A percentile compares a stretch with the other conserved stretches of the same genome.
Conservation (phyloP, 371 early-diverging fungal genomes). For the Fennellomyces sp. region DNA sequence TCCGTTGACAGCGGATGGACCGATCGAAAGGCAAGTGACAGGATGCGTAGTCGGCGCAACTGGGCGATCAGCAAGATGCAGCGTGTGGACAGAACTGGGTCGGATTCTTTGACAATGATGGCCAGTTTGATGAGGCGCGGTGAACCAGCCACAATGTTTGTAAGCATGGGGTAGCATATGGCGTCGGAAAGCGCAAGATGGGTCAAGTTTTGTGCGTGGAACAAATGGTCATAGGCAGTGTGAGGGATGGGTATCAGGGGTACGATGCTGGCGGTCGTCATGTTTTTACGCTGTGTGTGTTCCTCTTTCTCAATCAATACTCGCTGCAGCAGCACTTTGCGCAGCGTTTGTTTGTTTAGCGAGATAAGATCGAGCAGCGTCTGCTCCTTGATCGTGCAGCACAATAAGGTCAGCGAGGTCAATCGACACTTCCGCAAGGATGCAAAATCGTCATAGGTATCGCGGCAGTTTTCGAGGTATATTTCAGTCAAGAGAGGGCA, state of each 20-base stretch:
- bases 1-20: slow-evolving; percentile 24
- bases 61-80: slow-evolving; percentile 18
- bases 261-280: slow-evolving; percentile 16
- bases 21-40: slow-evolving; percentile 41
- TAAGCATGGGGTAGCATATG: slow-evolving; percentile 21
- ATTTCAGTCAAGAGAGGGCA: slow-evolving; percentile 40
- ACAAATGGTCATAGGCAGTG: slow-evolving; percentile 14
- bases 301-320: slow-evolving; percentile 31
- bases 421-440: slow-evolving; percentile 29
- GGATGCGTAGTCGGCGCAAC: slow-evolving; percentile 20
- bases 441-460: slow-evolving; percentile 47
- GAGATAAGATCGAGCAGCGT: slow-evolving; percentile 25
- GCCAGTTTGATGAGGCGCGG: slow-evolving; percentile 36
- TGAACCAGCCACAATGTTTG: slow-evolving; percentile 25
- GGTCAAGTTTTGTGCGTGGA: slow-evolving; percentile 19
- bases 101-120: slow-evolving; percentile 38
- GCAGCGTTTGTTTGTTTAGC: slow-evolving; percentile 13
- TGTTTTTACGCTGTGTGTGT: not conserved
- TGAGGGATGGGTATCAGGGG: slow-evolving; percentile 21
- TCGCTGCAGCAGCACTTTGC: slow-evolving; percentile 28
- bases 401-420: slow-evolving; percentile 31
- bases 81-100: slow-evolving; percentile 21
- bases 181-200: slow-evolving; percentile 41
- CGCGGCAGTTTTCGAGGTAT: slow-evolving; percentile 46
- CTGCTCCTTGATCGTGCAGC: slow-evolving; percentile 39